phyloP scores from a whole-genome alignment of 164 flowering plant species.

The Tetracentron sinense region DNA sequence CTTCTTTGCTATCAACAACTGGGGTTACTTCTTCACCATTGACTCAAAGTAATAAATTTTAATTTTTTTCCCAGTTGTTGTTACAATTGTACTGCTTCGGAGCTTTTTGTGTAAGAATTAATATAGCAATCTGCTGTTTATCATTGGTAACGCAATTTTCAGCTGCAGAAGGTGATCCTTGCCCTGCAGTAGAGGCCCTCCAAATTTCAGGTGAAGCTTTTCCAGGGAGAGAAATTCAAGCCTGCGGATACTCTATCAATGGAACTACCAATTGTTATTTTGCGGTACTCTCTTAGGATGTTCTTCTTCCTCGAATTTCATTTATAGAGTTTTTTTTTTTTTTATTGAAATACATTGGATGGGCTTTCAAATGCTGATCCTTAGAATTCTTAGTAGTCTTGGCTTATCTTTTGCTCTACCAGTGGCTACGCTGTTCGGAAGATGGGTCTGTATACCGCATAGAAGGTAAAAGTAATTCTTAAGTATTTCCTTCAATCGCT shows the following conservation, averaged over 20 bases:
- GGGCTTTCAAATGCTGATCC: background rate
- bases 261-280: conserved; percentile 97
- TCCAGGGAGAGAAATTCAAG: conserved; percentile 82
- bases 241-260: conserved; percentile 81
- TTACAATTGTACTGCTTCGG: too few species aligned
- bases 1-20: too few species aligned
- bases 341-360: background rate
- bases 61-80: too few species aligned
- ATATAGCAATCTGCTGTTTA: too few species aligned
- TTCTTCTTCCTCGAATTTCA: background rate
- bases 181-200: conserved; percentile 82
- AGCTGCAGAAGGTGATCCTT: conserved; percentile 94
- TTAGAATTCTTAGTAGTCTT: conserved; percentile 5
- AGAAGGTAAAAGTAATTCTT: conserved; percentile 45
- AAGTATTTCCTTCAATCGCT: background rate
- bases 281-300: conserved; percentile 48
- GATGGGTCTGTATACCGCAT: conserved; percentile 92
- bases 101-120: too few species aligned
- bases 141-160: too few species aligned
- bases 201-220: conserved; percentile 93
- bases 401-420: conserved; percentile 17
- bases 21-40: too few species aligned
- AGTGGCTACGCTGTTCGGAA: conserved; percentile 95
- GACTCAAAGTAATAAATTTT: too few species aligned
- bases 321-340: conserved; percentile 1